A percentile compares a stretch with the other conserved stretches of the same genome.
Conservation (phyloP, 208 protist genomes). For the Novymonas esmeraldas region DNA sequence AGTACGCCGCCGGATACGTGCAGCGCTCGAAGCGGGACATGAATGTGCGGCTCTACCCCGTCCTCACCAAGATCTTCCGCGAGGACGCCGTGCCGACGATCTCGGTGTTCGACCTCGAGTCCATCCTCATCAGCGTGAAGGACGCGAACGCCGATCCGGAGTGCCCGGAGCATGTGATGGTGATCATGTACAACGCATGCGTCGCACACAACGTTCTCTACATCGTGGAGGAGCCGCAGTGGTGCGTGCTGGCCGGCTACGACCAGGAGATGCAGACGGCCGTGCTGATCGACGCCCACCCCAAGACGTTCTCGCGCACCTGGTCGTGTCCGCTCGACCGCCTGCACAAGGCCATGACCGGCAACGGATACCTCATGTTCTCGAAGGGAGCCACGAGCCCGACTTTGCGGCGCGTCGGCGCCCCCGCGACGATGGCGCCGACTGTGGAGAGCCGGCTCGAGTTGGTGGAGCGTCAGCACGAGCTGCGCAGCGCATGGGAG, state of each 20-base stretch:
- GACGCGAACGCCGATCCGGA: constrained; percentile 77
- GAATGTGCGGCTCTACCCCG: constrained; percentile 70
- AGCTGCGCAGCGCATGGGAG: constrained; percentile 28
- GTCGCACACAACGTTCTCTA: constrained; percentile 90
- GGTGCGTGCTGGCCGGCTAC: constrained; percentile 87
- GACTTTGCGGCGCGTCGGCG: constrained; percentile 44
- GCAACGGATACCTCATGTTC: constrained; percentile 86
- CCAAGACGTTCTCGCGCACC: constrained; percentile 83
- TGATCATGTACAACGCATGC: constrained; percentile 90
- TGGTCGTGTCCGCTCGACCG: constrained; percentile 87
- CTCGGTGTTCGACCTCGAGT: constrained; percentile 87
- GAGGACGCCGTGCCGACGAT: constrained; percentile 90
- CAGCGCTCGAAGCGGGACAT: constrained; percentile 43
- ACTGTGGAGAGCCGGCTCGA: constrained; percentile 71
- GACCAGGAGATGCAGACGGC: constrained; percentile 86
- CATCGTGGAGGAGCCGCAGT: constrained; percentile 75
- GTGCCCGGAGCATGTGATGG: constrained; percentile 75
- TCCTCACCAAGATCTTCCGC: constrained; percentile 84
- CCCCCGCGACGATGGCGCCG: constrained; percentile 50
- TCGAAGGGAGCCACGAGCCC: constrained; percentile 41
- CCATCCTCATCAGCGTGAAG: constrained; percentile 80
- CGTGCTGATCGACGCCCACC: constrained; percentile 82
- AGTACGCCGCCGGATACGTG: constrained; percentile 78
- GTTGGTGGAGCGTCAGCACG: constrained; percentile 59
- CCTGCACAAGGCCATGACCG: constrained; percentile 89